These are phyloP conservation scores for Penicillium diatomitis DNA, from an alignment of 495 filamentous ascomycete species.

Conservation along the genomic window DNA sequence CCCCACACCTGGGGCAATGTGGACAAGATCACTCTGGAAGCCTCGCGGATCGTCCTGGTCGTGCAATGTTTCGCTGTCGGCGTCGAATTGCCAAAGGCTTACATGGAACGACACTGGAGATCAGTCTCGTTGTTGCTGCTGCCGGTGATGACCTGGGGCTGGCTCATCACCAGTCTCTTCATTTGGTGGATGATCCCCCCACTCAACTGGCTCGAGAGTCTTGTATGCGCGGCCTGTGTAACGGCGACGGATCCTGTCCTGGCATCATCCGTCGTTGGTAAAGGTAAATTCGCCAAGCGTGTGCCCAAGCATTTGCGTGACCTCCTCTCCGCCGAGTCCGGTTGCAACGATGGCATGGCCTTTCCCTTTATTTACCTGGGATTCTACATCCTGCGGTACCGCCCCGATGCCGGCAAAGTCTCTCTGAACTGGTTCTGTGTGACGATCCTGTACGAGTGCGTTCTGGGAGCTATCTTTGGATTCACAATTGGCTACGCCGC, in stretches of 20 bases:
- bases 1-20: conserved; percentile 81
- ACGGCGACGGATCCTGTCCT: conserved; percentile 97
- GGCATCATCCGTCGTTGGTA: conserved; percentile 95
- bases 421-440: conserved; percentile 81
- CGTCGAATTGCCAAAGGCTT: conserved; percentile 92
- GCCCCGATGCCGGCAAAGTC: conserved; percentile 56
- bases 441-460: conserved; percentile 91
- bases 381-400: conserved; percentile 77
- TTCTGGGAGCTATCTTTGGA: conserved; percentile 86
- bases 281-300: conserved; percentile 95
- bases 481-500: conserved; percentile 81
- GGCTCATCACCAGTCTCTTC: conserved; percentile 90
- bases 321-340: conserved; percentile 90
- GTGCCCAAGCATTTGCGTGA: conserved; percentile 97
- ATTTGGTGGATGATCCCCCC: conserved; percentile 89
- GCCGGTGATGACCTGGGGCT: conserved; percentile 96
- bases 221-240: conserved; percentile 83
- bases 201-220: conserved; percentile 79
- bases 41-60: conserved; percentile 92
- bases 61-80: conserved; percentile 99
- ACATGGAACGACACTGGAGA: conserved; percentile 98
- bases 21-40: conserved; percentile 94
- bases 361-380: conserved; percentile 97
- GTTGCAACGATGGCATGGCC: conserved; percentile 99
- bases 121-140: conserved; percentile 82